A percentile compares a stretch with the other conserved stretches of the same genome.
Evolutionary conservation across 345 rosid species (phyloP).

Genomic region (Dovyalis caffra): DNA sequence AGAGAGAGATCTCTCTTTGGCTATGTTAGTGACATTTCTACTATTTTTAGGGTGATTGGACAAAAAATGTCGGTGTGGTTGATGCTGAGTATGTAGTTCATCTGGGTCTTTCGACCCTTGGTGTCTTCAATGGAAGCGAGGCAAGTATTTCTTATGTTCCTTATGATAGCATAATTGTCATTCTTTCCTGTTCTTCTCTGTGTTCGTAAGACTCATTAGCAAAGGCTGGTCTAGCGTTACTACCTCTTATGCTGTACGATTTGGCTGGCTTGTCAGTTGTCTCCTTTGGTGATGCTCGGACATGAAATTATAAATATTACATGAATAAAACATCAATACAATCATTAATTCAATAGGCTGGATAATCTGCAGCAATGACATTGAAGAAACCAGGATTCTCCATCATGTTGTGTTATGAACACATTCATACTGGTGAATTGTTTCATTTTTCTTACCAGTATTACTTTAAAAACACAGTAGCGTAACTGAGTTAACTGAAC

Average conservation of each 20-base stretch:
- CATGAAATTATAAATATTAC: not conserved
- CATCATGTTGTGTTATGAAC: not conserved
- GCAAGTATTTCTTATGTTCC: constrained; percentile 28
- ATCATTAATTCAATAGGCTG: not conserved
- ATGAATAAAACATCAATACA: not conserved
- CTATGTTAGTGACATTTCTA: constrained; percentile 3
- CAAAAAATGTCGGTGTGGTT: constrained; percentile 84
- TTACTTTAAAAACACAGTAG: not conserved
- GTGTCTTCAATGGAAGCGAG: constrained; percentile 41
- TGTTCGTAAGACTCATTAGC: not conserved
- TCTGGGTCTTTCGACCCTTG: constrained; percentile 79
- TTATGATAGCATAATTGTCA: not conserved
- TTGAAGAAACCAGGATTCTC: not conserved
- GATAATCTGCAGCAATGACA: not conserved
- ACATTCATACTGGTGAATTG: constrained; percentile 24
- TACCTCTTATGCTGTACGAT: no score
- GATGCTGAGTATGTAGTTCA: constrained; percentile 88
- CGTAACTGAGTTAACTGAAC: not conserved
- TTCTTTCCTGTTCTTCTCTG: not conserved
- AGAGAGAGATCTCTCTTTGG: not conserved
- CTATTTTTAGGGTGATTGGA: constrained; percentile 71
- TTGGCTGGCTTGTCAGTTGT: not conserved
- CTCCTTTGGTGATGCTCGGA: not conserved
- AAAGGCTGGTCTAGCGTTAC: not conserved
- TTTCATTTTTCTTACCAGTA: constrained; percentile 10